Evolutionary conservation across 176 grass and related monocot species (phyloP), one percentile per base, ranked within the genome.

Genomic region (Pharus latifolius): DNA sequence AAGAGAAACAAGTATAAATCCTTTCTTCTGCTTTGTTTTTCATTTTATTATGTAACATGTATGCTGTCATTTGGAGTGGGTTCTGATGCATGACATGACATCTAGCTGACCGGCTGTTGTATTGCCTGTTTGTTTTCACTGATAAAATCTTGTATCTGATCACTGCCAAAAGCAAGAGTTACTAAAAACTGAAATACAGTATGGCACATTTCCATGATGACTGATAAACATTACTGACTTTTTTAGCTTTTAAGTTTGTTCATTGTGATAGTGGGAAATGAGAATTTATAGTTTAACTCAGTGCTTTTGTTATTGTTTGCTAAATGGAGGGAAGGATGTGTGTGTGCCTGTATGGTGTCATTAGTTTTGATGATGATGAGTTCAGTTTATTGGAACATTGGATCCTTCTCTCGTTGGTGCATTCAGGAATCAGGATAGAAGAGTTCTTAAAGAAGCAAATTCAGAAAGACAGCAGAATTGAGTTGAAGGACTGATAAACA

Each of bases 111-210:
- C n/a, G 12, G 60, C 27, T 0, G 53, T 61, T 61, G 53, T 48
- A 53, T 33, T 5, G 27, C 58, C 4, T 70, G 48, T 48, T n/a
- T 78, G 22, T 50, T 60, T 9, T 50, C 52, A 24, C 60, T 74
- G 42, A 49, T 65, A 64, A 75, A 69, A 77, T 62, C 53, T 43
- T 17, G 10, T 58, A 19, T 40, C 66, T 58, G 51, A 12, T 73
- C 13, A 17, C 33, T 67, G 44, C 19, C 24, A 34, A 25, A 56
- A 57, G 49, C n/a, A n/a, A n/a, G n/a, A n/a, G n/a, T n/a, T n/a
- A n/a, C n/a, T n/a, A n/a, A n/a, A n/a, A n/a, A 12, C 17, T 25
- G 2, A 63, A 72, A 54, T 26, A 38, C 19, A 33, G 54, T 0
- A 1, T 46, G 47, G 28, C 13, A 6, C 26, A 38, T 14, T 60